phyloP scores from a whole-genome alignment of 345 rosid genomes.

The Hypericum perforatum region DNA sequence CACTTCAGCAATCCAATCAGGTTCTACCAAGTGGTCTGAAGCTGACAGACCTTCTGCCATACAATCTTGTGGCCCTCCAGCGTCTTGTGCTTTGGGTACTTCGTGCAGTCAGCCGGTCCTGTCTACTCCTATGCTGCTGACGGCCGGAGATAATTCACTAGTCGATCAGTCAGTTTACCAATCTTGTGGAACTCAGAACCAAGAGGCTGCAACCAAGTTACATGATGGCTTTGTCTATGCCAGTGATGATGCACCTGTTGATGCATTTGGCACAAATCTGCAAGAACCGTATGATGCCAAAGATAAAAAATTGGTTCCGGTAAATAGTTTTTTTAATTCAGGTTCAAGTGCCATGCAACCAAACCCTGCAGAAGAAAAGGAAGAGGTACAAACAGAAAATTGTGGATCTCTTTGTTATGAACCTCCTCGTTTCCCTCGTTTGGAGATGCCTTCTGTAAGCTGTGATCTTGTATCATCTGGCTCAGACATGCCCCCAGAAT shows the following conservation, averaged over 20 bases:
- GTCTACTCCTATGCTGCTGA: slow-evolving; percentile 23
- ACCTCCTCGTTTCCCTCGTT: slow-evolving; percentile 95
- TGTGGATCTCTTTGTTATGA: slow-evolving; percentile 80
- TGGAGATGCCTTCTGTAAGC: slow-evolving; percentile 89
- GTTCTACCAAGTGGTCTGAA: too few species aligned
- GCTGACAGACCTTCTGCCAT: too few species aligned
- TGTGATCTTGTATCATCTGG: slow-evolving; percentile 86
- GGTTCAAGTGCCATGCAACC: slow-evolving; percentile 27
- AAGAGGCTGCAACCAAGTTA: slow-evolving; percentile 26
- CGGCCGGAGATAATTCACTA: slow-evolving; percentile 26
- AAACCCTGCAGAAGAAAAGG: slow-evolving; percentile 32
- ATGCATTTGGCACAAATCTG: slow-evolving; percentile 23
- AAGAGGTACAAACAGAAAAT: slow-evolving; percentile 25
- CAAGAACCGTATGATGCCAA: slow-evolving; percentile 30
- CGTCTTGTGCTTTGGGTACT: slow-evolving; percentile 14
- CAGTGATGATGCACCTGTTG: slow-evolving; percentile 29
- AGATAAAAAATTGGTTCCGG: slow-evolving; percentile 42
- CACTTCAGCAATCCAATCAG: too few species aligned
- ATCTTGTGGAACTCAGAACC: slow-evolving; percentile 39
- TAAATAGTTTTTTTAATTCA: slow-evolving; percentile 46
- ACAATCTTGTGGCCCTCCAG: too few species aligned
- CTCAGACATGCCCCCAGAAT: slow-evolving; percentile 77
- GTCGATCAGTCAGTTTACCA: slow-evolving; percentile 27
- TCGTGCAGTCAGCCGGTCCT: slow-evolving; percentile 36
- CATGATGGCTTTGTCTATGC: slow-evolving; percentile 39